phyloP scores from a whole-genome alignment of 2,329 filamentous ascomycete species.

The Elsinoe ampelina region DNA sequence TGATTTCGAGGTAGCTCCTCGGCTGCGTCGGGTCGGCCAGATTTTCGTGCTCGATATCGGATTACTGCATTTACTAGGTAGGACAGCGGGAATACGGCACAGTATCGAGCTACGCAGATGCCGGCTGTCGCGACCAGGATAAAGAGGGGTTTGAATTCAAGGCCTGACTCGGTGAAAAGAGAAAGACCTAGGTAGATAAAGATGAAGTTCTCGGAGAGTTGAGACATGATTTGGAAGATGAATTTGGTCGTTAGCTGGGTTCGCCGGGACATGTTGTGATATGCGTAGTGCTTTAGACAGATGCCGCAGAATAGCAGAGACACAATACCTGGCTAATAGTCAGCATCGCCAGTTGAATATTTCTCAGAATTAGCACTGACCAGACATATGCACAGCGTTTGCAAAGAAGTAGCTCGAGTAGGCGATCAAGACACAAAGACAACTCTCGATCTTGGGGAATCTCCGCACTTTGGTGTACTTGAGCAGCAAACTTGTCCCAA shows the following conservation, averaged over 20 bases:
- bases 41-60: conserved; percentile 68
- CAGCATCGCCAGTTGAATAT: conserved; percentile 16
- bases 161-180: conserved; percentile 79
- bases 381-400: conserved; percentile 90
- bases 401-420: conserved; percentile 98
- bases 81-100: conserved; percentile 89
- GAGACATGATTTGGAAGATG: conserved; percentile 86
- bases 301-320: conserved; percentile 96
- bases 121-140: conserved; percentile 88
- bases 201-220: conserved; percentile 97
- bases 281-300: conserved; percentile 96
- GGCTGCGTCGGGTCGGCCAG: conserved; percentile 58
- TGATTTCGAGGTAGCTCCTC: conserved; percentile 92
- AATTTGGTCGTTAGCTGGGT: conserved; percentile 98
- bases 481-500: conserved; percentile 74
- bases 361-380: conserved; percentile 44
- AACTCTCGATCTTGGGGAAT: conserved; percentile 94
- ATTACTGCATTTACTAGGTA: conserved; percentile 87
- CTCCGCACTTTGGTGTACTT: conserved; percentile 92
- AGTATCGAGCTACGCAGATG: conserved; percentile 85
- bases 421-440: conserved; percentile 82
- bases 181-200: conserved; percentile 97
- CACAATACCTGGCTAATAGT: conserved; percentile 64
- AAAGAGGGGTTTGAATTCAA: conserved; percentile 88
- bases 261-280: conserved; percentile 98